A percentile compares a stretch with the other conserved stretches of the same genome.
phyloP scores from a whole-genome alignment of 2,329 filamentous ascomycete genomes.

The Leptographium galeiforme region DNA sequence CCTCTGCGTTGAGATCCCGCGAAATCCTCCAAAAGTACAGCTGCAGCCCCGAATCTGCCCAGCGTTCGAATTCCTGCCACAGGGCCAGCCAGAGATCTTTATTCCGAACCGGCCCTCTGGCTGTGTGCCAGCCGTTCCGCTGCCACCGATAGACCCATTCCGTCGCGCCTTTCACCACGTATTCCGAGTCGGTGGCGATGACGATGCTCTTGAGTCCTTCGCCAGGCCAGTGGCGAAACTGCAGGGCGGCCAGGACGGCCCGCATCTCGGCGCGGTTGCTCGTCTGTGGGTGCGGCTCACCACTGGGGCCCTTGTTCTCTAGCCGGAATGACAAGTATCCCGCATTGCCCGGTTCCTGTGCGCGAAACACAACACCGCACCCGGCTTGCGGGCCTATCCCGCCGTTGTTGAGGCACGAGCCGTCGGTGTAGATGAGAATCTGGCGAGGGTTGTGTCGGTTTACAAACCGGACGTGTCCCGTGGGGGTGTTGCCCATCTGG shows the following conservation, averaged over 20 bases:
- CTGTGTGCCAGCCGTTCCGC: constrained; percentile 23
- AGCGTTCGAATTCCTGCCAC: too few relatives aligned
- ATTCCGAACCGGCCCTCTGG: constrained; percentile 20
- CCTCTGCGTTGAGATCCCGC: too few relatives aligned
- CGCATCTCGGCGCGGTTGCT: constrained; percentile 34
- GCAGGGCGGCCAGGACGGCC: constrained; percentile 29
- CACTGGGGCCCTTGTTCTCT: constrained; percentile 22
- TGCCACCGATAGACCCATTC: constrained; percentile 26
- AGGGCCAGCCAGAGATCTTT: constrained; percentile 32
- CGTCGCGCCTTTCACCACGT: constrained; percentile 28
- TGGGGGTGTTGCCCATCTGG: too few relatives aligned
- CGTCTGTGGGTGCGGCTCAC: constrained; percentile 19
- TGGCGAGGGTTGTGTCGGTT: background rate
- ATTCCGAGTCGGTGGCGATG: constrained; percentile 32
- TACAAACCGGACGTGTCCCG: too few relatives aligned
- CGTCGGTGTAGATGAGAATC: constrained; percentile 14
- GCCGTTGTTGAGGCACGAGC: constrained; percentile 23
- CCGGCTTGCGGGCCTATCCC: constrained; percentile 12
- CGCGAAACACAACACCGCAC: constrained; percentile 2
- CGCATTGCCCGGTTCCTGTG: too few relatives aligned
- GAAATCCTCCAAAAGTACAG: too few relatives aligned
- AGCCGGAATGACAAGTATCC: constrained; percentile 14
- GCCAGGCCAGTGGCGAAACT: constrained; percentile 24
- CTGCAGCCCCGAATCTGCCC: too few relatives aligned
- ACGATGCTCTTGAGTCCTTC: constrained; percentile 29